Evolutionary conservation across 345 rosid genomes (phyloP).

Genomic region (Moricandia moricandioides): DNA sequence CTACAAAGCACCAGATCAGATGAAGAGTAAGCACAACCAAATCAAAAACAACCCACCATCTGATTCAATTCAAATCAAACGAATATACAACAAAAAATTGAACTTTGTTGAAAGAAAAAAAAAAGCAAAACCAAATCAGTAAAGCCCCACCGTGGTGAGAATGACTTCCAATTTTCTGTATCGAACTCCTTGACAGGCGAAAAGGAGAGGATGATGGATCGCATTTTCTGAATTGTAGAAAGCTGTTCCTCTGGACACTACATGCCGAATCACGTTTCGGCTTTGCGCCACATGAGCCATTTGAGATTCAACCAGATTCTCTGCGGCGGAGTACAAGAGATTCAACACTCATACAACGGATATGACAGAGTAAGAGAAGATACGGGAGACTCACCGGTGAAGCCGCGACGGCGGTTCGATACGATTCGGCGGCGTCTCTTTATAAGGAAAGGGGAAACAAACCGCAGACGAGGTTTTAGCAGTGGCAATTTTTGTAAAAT

Average conservation of each 20-base stretch:
- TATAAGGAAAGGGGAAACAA: background rate
- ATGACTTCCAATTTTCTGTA: slow-evolving; percentile 80
- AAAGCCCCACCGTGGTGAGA: slow-evolving; percentile 67
- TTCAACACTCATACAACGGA: background rate
- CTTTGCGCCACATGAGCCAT: slow-evolving; percentile 35
- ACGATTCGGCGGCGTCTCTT: background rate
- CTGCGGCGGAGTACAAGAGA: background rate
- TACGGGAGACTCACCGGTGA: background rate
- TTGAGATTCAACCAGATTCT: background rate
- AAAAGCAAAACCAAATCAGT: background rate
- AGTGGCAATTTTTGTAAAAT: too few relatives aligned
- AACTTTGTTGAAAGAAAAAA: background rate
- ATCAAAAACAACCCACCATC: slow-evolving; percentile 5
- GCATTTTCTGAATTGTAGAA: slow-evolving; percentile 37
- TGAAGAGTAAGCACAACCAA: background rate
- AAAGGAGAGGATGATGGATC: slow-evolving; percentile 59
- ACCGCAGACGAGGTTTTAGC: slow-evolving; percentile 20
- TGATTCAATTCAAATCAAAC: background rate
- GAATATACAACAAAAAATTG: background rate
- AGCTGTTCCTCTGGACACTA: slow-evolving; percentile 21
- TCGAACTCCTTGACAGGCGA: slow-evolving; percentile 80
- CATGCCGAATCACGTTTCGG: slow-evolving; percentile 33
- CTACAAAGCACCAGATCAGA: background rate
- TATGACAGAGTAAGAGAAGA: background rate
- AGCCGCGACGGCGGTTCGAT: slow-evolving; percentile 12